Percentiles rank a stretch among this genome's conserved stretches.
These are phyloP conservation scores for Gautieria morchelliformis DNA, from an alignment of 768 basidiomycete genomes.

Conservation along the genomic window DNA sequence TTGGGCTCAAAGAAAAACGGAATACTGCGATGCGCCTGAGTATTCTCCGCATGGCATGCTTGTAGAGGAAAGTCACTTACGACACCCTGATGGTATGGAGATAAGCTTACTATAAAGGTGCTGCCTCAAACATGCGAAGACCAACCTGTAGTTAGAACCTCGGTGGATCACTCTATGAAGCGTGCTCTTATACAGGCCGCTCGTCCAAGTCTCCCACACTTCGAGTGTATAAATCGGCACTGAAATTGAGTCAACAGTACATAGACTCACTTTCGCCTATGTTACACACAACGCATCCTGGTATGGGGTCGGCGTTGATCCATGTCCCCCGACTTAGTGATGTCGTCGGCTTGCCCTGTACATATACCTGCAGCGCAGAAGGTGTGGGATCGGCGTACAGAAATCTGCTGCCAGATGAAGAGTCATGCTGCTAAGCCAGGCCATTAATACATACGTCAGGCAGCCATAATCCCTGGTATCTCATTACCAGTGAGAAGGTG, in stretches of 20 bases:
- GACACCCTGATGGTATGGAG: conserved; percentile 44
- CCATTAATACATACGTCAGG: conserved; percentile 48
- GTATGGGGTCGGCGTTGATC: conserved; percentile 80
- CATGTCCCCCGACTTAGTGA: conserved; percentile 31
- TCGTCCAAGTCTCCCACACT: conserved; percentile 94
- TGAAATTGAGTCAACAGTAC: not conserved
- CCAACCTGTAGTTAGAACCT: conserved; percentile 53
- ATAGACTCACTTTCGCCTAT: conserved; percentile 72
- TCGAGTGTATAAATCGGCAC: not conserved
- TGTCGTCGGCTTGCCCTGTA: conserved; percentile 30
- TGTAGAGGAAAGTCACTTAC: conserved; percentile 31
- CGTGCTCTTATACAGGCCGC: conserved; percentile 79
- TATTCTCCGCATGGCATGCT: not conserved
- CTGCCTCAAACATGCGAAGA: not conserved
- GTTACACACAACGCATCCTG: conserved; percentile 81
- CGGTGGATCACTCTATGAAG: conserved; percentile 83
- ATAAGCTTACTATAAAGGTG: conserved; percentile 4
- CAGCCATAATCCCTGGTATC: conserved; percentile 76
- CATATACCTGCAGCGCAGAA: conserved; percentile 75
- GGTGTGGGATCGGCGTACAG: conserved; percentile 76
- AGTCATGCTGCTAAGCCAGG: not conserved
- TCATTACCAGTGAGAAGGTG: not conserved
- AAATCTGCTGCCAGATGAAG: conserved; percentile 41
- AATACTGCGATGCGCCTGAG: conserved; percentile 34
- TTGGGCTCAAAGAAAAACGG: conserved; percentile 96